phyloP scores from a whole-genome alignment of 192 early-diverging fungal genomes.

The Obelidium mucronatum region DNA sequence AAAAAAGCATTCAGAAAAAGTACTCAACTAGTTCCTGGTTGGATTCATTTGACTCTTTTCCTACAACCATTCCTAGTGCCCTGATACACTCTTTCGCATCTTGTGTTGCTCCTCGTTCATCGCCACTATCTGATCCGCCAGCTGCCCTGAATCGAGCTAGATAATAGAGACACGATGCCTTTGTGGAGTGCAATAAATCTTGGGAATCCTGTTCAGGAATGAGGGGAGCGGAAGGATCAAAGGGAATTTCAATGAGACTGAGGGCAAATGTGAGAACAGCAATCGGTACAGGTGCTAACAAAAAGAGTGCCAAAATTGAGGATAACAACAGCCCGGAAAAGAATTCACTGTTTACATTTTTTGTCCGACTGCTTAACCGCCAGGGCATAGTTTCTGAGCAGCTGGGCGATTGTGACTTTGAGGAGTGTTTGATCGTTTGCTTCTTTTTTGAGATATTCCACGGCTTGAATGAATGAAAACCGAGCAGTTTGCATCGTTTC shows the following conservation, averaged over 20 bases:
- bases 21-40: constrained; percentile 17
- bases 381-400: not conserved
- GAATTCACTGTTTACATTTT: constrained; percentile 13
- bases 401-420: not conserved
- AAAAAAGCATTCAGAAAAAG: not conserved
- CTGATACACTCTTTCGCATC: constrained; percentile 24
- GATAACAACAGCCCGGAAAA: not conserved
- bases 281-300: constrained; percentile 6
- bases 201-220: constrained; percentile 18
- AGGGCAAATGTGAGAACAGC: constrained; percentile 24
- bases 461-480: not conserved
- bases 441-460: not conserved
- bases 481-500: constrained; percentile 11
- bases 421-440: constrained; percentile 12
- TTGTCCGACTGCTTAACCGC: not conserved
- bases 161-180: constrained; percentile 17
- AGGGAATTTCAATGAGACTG: not conserved
- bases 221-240: not conserved
- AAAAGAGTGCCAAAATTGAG: not conserved
- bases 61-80: constrained; percentile 1
- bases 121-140: not conserved
- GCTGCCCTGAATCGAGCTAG: constrained; percentile 15
- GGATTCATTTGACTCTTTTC: constrained; percentile 10
- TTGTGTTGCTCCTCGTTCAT: constrained; percentile 14
- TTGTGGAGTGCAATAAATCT: constrained; percentile 4